phyloP scores from a whole-genome alignment of 768 basidiomycete genomes.

The Tulasnella sp. region DNA sequence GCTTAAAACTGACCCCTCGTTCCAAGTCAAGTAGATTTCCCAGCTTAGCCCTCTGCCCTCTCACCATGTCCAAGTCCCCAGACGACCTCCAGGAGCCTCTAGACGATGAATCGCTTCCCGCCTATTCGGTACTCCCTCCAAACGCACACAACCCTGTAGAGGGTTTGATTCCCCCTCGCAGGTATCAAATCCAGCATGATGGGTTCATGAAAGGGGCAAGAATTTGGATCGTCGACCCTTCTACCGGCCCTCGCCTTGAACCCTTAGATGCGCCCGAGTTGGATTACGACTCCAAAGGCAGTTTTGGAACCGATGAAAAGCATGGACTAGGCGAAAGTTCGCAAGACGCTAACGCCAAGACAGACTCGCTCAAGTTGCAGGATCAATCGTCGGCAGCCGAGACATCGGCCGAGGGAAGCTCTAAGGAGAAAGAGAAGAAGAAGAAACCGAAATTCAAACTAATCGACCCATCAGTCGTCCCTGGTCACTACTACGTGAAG shows the following conservation, averaged over 20 bases:
- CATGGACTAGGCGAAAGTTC: background rate
- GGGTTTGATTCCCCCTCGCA: background rate
- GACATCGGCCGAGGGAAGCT: background rate
- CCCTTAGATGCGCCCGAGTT: background rate
- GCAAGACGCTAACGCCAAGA: background rate
- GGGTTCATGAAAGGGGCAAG: background rate
- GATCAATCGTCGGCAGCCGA: background rate
- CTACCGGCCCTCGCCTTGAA: background rate
- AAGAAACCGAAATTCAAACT: background rate
- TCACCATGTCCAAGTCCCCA: background rate
- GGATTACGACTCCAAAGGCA: background rate
- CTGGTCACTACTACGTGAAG: conserved; percentile 1
- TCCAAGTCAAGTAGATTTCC: too few species aligned
- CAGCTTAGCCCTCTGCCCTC: too few species aligned
- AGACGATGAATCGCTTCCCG: background rate
- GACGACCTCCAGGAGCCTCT: background rate
- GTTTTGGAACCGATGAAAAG: background rate
- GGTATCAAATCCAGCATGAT: background rate
- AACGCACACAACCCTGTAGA: background rate
- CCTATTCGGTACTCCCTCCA: background rate
- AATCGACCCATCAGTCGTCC: background rate
- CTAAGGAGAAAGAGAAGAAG: background rate
- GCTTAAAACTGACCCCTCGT: too few species aligned
- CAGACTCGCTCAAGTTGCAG: background rate
- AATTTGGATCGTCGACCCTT: background rate